phyloP scores from a whole-genome alignment of 208 protist species.

The Crithidia thermophila region DNA sequence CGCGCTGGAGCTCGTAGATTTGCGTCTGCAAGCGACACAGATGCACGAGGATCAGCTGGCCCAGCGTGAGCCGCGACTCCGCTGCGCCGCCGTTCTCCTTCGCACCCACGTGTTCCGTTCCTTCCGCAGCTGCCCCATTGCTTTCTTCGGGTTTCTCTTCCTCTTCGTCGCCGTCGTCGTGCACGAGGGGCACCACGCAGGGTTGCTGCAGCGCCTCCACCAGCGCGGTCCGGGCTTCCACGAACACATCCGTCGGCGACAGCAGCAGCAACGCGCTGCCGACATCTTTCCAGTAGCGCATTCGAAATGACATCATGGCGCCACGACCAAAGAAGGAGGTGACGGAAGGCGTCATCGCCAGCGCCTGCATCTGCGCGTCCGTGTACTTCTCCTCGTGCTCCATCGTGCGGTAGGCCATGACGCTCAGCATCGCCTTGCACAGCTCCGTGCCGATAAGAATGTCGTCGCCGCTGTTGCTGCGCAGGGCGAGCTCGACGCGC shows the following conservation, averaged over 20 bases:
- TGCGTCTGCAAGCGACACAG: conserved; percentile 66
- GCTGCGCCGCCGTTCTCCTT: background rate
- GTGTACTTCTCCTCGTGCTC: conserved; percentile 80
- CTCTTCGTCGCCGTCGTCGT: conserved; percentile 13
- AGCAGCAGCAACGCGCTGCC: conserved; percentile 34
- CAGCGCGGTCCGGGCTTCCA: conserved; percentile 14
- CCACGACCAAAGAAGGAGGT: conserved; percentile 69
- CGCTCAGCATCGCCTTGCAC: conserved; percentile 54
- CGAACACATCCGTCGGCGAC: conserved; percentile 33
- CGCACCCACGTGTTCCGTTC: background rate
- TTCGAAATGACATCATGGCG: conserved; percentile 69
- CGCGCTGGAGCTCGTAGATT: conserved; percentile 70
- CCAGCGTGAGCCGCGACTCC: conserved; percentile 42
- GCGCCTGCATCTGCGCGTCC: conserved; percentile 50
- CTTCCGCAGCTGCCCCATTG: background rate
- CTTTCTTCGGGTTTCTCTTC: conserved; percentile 26
- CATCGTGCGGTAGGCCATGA: conserved; percentile 47
- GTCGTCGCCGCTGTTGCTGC: conserved; percentile 38
- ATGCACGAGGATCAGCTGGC: conserved; percentile 68
- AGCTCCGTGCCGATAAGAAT: conserved; percentile 71
- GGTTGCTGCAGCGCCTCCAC: conserved; percentile 28
- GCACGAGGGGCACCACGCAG: conserved; percentile 4
- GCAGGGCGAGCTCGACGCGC: conserved; percentile 61
- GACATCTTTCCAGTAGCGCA: conserved; percentile 46
- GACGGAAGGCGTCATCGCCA: conserved; percentile 32